These are phyloP conservation scores for Psilocybe subaeruginosa DNA, from an alignment of 768 basidiomycete species.

Conservation along the genomic window DNA sequence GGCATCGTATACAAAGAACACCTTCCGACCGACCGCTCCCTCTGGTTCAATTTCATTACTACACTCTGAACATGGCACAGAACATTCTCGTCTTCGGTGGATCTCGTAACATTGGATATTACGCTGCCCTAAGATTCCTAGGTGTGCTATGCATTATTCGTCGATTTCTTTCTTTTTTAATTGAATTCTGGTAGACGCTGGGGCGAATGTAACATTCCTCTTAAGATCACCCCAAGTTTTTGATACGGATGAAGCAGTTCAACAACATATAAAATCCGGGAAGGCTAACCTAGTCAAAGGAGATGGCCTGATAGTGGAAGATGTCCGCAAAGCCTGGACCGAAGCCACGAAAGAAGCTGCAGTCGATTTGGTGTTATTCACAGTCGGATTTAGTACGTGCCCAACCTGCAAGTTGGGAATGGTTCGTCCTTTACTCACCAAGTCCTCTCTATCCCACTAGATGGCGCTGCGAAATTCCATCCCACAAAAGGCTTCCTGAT, in stretches of 20 bases:
- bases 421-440: neutral
- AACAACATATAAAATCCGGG: conserved; percentile 49
- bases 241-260: conserved; percentile 51
- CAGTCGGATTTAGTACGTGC: conserved; percentile 51
- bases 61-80: conserved; percentile 1
- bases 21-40: no score
- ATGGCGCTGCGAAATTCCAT: conserved; percentile 19
- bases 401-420: neutral
- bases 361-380: conserved; percentile 59
- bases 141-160: conserved; percentile 1
- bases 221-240: conserved; percentile 53
- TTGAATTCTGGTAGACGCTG: conserved; percentile 40
- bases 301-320: conserved; percentile 54
- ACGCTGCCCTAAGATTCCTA: conserved; percentile 42
- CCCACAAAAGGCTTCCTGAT: conserved; percentile 50
- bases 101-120: conserved; percentile 55
- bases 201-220: conserved; percentile 62
- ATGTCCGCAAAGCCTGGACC: conserved; percentile 53
- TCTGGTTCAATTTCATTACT: no score
- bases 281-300: conserved; percentile 57
- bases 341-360: conserved; percentile 37
- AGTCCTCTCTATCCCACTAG: conserved; percentile 7
- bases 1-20: no score
- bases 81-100: conserved; percentile 50
- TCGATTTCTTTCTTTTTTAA: neutral